Base-by-base conservation (phyloP, 805 yeast genomes). In the Lipomyces chichibuensis region DNA sequence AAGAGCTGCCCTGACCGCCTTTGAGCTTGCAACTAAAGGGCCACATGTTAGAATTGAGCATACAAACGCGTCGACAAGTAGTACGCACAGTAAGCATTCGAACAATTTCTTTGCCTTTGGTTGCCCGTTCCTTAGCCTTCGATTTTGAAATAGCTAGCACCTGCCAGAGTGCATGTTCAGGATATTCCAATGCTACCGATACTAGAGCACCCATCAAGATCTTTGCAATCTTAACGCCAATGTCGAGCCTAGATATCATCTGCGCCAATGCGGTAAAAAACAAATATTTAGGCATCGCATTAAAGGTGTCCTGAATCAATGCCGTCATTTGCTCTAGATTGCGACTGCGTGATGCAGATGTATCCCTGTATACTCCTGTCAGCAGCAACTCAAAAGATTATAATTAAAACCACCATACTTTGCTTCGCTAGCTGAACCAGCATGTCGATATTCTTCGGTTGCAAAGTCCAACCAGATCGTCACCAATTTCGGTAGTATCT, bases 191-290 rank as follows among this genome's bases (percentile, higher is more conserved):
- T 0, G 89, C 82, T 13, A 94, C 82, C 23, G 23, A 17, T 17
- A 43, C 49, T n/a, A 43, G 11, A 43, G 49, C 23, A 14, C 81
- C 78, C 14, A 84, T 79, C 11, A 93, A 79, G 27, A 94, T 84
- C n/a, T 80, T 77, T 62, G 84, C 77, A 17, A 95, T 81, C 25
- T 87, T 77, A 1, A 81, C 82, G 35, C 83, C 84, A 0, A 95
- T 87, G 0, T 81, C 80, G 65, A 93, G 82, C 72, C 98, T 83
- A 0, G 98, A 92, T 4, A 94, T 79, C 46, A 95, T 76, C 75
- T 95, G 98, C 0, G 98, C 90, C 25, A 94, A 80, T 0, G 92
- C 96, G 0, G 92, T 83, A 75, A 90, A 94, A 90, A 97, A 92
- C 32, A 77, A 83, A 75, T 82, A 84, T 49, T 81, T 76, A 71